Evolutionary conservation across 352 stramenopile species (phyloP).

Genomic region (Phytophthora pisi): DNA sequence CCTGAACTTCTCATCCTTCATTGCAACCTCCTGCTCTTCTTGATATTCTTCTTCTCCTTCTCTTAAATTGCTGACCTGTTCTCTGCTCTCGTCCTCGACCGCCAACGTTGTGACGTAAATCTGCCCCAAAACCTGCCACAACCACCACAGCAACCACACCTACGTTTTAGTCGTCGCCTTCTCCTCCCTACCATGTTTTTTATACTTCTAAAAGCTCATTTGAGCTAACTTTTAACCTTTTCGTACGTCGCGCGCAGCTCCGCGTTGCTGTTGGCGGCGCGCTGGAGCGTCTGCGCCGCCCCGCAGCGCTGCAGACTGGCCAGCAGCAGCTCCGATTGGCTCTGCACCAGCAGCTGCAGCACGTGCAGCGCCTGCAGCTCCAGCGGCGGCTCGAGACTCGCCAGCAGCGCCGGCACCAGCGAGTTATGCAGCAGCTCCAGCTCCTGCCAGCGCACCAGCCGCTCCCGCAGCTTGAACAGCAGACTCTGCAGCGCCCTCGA

Average conservation of each 20-base stretch:
- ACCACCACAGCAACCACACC: slow-evolving; percentile 6
- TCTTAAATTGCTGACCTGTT: slow-evolving; percentile 1
- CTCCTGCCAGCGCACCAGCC: slow-evolving; percentile 44
- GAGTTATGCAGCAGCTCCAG: slow-evolving; percentile 38
- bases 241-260: slow-evolving; percentile 54
- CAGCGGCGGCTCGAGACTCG: slow-evolving; percentile 43
- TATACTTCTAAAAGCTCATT: no score
- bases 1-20: not conserved
- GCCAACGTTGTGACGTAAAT: slow-evolving; percentile 43
- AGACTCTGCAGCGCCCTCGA: slow-evolving; percentile 61
- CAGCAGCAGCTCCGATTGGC: slow-evolving; percentile 27
- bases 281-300: slow-evolving; percentile 46
- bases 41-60: not conserved
- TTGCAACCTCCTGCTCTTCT: no score
- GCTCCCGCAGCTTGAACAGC: slow-evolving; percentile 71
- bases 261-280: slow-evolving; percentile 32
- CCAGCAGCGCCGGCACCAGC: slow-evolving; percentile 45
- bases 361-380: slow-evolving; percentile 58
- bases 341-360: slow-evolving; percentile 54
- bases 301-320: slow-evolving; percentile 43
- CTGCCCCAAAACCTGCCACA: slow-evolving; percentile 42
- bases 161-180: slow-evolving; percentile 7
- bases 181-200: not conserved
- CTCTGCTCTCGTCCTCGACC: not conserved
- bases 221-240: slow-evolving; percentile 35